These are phyloP conservation scores for Candida mesenterica DNA, from an alignment of 1,139 yeast genomes.

Conservation along the genomic window DNA sequence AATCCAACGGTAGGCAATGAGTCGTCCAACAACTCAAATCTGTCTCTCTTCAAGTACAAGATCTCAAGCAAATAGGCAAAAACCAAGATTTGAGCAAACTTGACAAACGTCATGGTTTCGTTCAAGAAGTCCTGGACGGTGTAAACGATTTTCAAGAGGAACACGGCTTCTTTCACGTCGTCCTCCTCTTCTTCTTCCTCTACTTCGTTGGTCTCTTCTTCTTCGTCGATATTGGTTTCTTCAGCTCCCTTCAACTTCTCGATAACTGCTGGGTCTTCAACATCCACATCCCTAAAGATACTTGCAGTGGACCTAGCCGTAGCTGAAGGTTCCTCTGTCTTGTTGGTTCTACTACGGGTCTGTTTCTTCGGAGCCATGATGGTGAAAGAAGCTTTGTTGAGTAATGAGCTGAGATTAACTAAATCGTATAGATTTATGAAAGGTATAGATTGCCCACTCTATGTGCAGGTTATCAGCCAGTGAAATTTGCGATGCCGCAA, in stretches of 20 bases:
- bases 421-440: too few species aligned
- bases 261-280: conserved; percentile 1
- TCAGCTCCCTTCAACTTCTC: background rate
- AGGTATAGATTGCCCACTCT: too few species aligned
- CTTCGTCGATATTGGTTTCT: background rate
- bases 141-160: conserved; percentile 20
- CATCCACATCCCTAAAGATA: conserved; percentile 8
- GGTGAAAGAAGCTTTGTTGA: too few species aligned
- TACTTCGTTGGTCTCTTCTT: background rate
- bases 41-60: conserved; percentile 23
- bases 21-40: conserved; percentile 18
- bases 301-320: conserved; percentile 13
- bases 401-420: too few species aligned
- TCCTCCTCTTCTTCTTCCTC: conserved; percentile 11
- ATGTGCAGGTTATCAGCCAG: conserved; percentile 1
- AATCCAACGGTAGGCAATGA: conserved; percentile 30
- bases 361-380: conserved; percentile 3
- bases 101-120: conserved; percentile 30
- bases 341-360: conserved; percentile 3
- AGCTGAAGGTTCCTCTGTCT: background rate
- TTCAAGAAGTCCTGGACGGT: conserved; percentile 41
- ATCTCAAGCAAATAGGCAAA: conserved; percentile 33
- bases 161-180: conserved; percentile 12
- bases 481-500: background rate
- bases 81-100: conserved; percentile 35